Percentiles rank a stretch among this genome's conserved stretches.
These are phyloP conservation scores for Glycine latifolia DNA, from an alignment of 306 rosid species.

Conservation along the genomic window DNA sequence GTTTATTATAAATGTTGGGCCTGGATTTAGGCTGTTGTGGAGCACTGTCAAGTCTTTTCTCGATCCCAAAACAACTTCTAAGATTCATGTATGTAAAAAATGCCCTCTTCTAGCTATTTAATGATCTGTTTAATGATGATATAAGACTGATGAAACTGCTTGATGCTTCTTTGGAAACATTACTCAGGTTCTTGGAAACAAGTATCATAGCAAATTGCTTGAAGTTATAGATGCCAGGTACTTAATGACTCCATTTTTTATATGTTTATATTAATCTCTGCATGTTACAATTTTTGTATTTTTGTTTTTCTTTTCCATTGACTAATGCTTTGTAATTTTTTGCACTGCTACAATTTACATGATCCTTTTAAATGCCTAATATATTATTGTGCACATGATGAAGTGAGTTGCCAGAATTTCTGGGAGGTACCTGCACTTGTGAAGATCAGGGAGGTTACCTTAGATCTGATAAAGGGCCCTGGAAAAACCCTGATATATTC, in stretches of 20 bases:
- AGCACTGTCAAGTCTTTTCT: constrained; percentile 89
- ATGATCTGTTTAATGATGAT: constrained; percentile 17
- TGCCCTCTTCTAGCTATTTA: constrained; percentile 36
- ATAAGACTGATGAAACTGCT: constrained; percentile 40
- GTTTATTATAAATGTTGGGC: constrained; percentile 97
- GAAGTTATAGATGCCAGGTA: constrained; percentile 96
- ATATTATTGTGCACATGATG: constrained; percentile 46
- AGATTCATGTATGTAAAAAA: constrained; percentile 78
- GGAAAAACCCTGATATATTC: constrained; percentile 90
- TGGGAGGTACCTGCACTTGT: constrained; percentile 94
- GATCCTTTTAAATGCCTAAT: constrained; percentile 37
- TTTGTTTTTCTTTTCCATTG: constrained; percentile 3
- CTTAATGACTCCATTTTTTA: constrained; percentile 1
- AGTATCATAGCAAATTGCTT: constrained; percentile 90
- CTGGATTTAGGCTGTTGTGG: constrained; percentile 94
- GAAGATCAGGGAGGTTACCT: constrained; percentile 90
- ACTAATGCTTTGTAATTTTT: constrained; percentile 10
- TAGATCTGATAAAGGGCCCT: constrained; percentile 96
- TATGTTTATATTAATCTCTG: background rate
- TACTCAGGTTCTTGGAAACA: constrained; percentile 93
- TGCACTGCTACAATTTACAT: constrained; percentile 4
- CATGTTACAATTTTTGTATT: background rate
- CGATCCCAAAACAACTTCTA: constrained; percentile 95
- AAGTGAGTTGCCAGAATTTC: constrained; percentile 98
- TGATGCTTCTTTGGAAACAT: constrained; percentile 40